These are phyloP conservation scores for Trichoderma aggressivum DNA, from an alignment of 2,329 filamentous ascomycete species.

Conservation along the genomic window DNA sequence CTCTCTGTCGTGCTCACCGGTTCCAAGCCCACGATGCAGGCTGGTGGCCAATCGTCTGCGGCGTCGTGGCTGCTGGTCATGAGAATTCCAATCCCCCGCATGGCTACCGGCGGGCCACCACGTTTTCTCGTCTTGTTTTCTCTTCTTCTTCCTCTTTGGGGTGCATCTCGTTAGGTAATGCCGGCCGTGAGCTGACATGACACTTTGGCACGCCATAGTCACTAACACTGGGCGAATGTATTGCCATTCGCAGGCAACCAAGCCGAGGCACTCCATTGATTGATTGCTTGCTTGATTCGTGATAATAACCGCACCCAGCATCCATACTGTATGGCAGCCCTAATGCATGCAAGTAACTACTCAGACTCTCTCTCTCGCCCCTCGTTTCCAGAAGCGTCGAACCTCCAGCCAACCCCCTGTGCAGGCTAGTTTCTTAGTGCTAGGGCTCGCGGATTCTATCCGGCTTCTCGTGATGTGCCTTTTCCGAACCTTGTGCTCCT, in stretches of 20 bases:
- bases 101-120: constrained; percentile 13
- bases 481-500: not conserved
- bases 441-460: constrained; percentile 12
- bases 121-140: not conserved
- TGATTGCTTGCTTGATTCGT: not conserved
- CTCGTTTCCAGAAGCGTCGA: constrained; percentile 2
- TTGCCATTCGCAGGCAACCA: not conserved
- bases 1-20: constrained; percentile 11
- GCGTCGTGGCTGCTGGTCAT: constrained; percentile 8
- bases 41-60: not conserved
- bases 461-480: not conserved
- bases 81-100: constrained; percentile 3
- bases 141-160: not conserved
- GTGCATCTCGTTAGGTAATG: constrained; percentile 11
- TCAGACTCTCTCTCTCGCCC: not conserved
- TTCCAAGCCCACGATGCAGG: not conserved
- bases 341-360: not conserved
- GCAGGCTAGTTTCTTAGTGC: not conserved
- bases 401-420: constrained; percentile 3
- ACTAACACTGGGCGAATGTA: not conserved
- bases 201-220: not conserved
- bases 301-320: not conserved
- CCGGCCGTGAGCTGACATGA: not conserved
- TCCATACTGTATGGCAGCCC: not conserved
- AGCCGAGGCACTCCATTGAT: not conserved